Percentiles rank a stretch among this genome's conserved stretches.
Evolutionary conservation across 352 stramenopile genomes (phyloP).

Genomic region (Globisporangium cystogenes): DNA sequence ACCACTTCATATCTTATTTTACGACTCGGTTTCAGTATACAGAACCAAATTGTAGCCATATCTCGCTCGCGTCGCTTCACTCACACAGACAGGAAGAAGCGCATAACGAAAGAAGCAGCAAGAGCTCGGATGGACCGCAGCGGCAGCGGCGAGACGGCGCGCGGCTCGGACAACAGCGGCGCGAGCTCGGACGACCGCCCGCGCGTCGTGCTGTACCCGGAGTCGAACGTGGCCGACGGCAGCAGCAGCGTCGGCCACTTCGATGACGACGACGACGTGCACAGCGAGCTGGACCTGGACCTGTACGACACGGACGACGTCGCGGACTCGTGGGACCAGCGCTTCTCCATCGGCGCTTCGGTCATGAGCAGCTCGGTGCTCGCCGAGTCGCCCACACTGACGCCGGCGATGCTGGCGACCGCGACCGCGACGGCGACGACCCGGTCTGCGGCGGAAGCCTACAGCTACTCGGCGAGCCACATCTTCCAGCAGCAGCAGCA

Average conservation of each 20-base stretch:
- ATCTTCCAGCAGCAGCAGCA: neutral
- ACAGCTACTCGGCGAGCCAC: neutral
- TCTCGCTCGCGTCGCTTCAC: no score
- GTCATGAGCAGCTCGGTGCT: slow-evolving; percentile 9
- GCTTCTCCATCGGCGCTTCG: slow-evolving; percentile 11
- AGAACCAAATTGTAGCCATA: no score
- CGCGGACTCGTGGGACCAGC: slow-evolving; percentile 14
- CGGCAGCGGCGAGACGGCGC: slow-evolving; percentile 3
- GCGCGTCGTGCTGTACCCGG: slow-evolving; percentile 12
- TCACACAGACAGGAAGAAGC: no score
- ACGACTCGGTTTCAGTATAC: no score
- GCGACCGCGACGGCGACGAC: neutral
- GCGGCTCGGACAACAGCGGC: slow-evolving; percentile 6
- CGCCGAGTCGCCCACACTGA: neutral
- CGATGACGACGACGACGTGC: slow-evolving; percentile 22
- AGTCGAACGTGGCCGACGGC: neutral
- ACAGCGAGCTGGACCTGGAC: slow-evolving; percentile 58
- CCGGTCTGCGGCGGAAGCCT: neutral
- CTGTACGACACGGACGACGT: slow-evolving; percentile 55
- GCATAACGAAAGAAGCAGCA: no score
- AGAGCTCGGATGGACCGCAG: slow-evolving; percentile 9
- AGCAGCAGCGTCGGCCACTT: no score
- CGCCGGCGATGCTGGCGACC: no score
- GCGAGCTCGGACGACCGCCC: slow-evolving; percentile 1
- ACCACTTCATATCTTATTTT: no score